Evolutionary conservation across 345 rosid genomes (phyloP).

Genomic region (Boechera divaricarpa): DNA sequence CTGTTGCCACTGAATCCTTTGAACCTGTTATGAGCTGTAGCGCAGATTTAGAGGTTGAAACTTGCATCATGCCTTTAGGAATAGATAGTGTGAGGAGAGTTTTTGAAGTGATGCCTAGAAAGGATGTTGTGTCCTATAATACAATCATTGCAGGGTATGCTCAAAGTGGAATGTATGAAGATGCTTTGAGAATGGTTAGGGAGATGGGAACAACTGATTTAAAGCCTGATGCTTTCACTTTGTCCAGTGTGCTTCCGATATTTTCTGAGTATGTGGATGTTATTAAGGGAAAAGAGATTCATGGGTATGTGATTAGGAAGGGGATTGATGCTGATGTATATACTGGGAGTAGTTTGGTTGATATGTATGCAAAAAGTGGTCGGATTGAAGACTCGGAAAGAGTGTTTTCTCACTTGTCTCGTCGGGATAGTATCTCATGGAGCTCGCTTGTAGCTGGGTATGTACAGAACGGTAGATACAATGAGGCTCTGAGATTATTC

Average conservation of each 20-base stretch:
- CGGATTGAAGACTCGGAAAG: conserved; percentile 55
- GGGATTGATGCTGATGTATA: conserved; percentile 56
- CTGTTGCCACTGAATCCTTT: not conserved
- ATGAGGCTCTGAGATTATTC: conserved; percentile 66
- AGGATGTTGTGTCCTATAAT: conserved; percentile 86
- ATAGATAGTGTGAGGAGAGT: conserved; percentile 60
- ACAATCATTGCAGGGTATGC: conserved; percentile 74
- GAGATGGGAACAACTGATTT: conserved; percentile 60
- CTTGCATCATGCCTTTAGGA: conserved; percentile 13
- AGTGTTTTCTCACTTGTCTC: conserved; percentile 55
- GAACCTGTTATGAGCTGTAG: not conserved
- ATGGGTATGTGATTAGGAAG: conserved; percentile 72
- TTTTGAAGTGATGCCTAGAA: conserved; percentile 72
- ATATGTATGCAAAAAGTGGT: conserved; percentile 81
- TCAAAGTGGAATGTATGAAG: conserved; percentile 67
- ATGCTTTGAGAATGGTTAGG: conserved; percentile 70
- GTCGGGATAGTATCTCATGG: conserved; percentile 72
- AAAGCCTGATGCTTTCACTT: conserved; percentile 80
- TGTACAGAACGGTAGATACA: conserved; percentile 73
- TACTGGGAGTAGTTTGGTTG: conserved; percentile 77
- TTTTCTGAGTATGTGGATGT: conserved; percentile 69
- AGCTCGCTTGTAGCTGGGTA: conserved; percentile 76
- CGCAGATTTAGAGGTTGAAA: not conserved
- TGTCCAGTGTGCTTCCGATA: conserved; percentile 79
- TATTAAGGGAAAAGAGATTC: conserved; percentile 77